phyloP scores from a whole-genome alignment of 2,329 filamentous ascomycete species.

The Cercospora sojina region DNA sequence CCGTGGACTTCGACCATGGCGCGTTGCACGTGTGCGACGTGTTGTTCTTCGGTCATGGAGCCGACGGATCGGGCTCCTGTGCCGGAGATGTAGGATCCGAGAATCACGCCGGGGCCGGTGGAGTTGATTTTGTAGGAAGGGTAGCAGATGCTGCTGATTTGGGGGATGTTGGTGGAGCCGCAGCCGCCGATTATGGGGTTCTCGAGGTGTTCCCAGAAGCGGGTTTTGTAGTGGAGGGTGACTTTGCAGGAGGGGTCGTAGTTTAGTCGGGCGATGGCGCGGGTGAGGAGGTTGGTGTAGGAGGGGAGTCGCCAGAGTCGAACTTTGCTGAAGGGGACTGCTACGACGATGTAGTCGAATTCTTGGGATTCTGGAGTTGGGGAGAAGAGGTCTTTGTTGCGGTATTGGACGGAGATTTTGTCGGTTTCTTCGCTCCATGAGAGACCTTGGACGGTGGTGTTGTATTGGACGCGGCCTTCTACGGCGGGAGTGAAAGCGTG shows the following conservation, averaged over 20 bases:
- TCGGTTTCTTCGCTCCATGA: constrained; percentile 51
- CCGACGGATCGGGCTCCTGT: constrained; percentile 48
- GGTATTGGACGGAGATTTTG: constrained; percentile 61
- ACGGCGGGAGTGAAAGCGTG: constrained; percentile 63
- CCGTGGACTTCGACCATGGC: constrained; percentile 70
- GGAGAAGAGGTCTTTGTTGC: constrained; percentile 47
- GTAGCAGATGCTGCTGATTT: constrained; percentile 64
- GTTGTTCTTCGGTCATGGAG: constrained; percentile 57
- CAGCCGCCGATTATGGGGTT: constrained; percentile 65
- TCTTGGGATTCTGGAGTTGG: constrained; percentile 48
- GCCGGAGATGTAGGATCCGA: constrained; percentile 59
- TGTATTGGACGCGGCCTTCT: constrained; percentile 56
- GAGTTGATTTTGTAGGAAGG: constrained; percentile 66
- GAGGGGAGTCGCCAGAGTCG: constrained; percentile 60
- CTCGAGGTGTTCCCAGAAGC: constrained; percentile 58
- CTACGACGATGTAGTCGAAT: constrained; percentile 67
- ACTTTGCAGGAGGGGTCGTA: constrained; percentile 57
- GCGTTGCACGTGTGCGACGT: constrained; percentile 62
- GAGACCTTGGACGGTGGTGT: constrained; percentile 58
- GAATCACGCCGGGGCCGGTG: constrained; percentile 60
- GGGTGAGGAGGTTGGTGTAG: constrained; percentile 52
- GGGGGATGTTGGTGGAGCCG: constrained; percentile 59
- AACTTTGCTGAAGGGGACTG: constrained; percentile 64
- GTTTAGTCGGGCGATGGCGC: constrained; percentile 51
- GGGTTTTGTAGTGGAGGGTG: constrained; percentile 65